Conservation (phyloP, 2,329 filamentous ascomycete species). For the Teratosphaeria pseudoeucalypti region DNA sequence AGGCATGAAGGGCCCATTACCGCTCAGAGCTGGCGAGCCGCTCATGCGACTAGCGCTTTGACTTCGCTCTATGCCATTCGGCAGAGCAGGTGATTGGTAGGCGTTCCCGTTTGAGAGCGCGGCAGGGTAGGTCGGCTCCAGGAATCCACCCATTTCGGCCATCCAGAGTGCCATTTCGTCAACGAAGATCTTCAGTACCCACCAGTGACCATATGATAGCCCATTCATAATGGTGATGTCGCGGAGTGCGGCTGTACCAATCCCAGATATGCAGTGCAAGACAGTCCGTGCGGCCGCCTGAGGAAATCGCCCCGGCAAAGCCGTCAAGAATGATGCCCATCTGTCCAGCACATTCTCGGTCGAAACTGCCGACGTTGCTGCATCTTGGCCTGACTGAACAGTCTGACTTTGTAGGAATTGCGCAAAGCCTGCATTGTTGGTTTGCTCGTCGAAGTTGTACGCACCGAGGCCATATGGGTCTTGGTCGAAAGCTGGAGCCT, state of each 20-base stretch:
- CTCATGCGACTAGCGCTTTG: constrained; percentile 24
- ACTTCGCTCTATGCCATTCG: constrained; percentile 16
- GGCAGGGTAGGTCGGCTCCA: constrained; percentile 36
- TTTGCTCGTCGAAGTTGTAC: constrained; percentile 10
- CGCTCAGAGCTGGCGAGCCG: constrained; percentile 17
- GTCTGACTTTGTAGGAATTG: constrained; percentile 29
- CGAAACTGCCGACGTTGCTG: constrained; percentile 13
- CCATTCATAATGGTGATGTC: constrained; percentile 71
- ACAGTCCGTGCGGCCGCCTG: constrained; percentile 63
- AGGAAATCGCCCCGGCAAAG: constrained; percentile 60
- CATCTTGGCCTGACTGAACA: constrained; percentile 1
- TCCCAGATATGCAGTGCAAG: constrained; percentile 63
- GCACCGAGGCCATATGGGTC: constrained; percentile 30
- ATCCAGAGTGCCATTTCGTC: constrained; percentile 91
- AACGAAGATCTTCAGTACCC: constrained; percentile 90
- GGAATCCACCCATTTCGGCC: constrained; percentile 81
- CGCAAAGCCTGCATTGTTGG: constrained; percentile 28
- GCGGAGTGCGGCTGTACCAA: constrained; percentile 67
- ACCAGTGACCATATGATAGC: constrained; percentile 81
- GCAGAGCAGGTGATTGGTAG: constrained; percentile 15
- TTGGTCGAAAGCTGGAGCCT: constrained; percentile 28
- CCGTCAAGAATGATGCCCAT: constrained; percentile 63
- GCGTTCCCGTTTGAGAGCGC: constrained; percentile 3
- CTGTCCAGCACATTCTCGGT: constrained; percentile 62
- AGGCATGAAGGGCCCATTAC: constrained; percentile 1